These are phyloP conservation scores for Neofusicoccum umdonicola DNA, from an alignment of 2,329 filamentous ascomycete genomes.

Conservation along the genomic window DNA sequence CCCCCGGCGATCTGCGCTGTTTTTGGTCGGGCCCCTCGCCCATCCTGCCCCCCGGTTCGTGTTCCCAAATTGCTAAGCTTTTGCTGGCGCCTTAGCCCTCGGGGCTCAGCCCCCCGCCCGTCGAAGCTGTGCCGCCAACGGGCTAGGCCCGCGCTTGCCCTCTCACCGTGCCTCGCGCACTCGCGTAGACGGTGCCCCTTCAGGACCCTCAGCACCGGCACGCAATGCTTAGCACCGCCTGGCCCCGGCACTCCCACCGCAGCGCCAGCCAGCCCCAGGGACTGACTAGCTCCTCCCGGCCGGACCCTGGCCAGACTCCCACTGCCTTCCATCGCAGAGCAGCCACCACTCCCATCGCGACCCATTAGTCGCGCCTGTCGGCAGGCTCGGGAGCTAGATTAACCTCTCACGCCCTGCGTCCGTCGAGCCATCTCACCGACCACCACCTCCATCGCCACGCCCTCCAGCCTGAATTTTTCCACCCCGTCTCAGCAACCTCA, in stretches of 20 bases:
- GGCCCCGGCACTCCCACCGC: background rate
- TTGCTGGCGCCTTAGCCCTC: background rate
- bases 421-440: too few relatives aligned
- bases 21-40: background rate
- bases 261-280: background rate
- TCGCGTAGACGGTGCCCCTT: background rate
- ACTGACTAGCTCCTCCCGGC: too few relatives aligned
- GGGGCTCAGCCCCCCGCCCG: background rate
- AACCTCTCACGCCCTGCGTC: too few relatives aligned
- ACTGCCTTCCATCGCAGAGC: background rate
- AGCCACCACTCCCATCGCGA: background rate
- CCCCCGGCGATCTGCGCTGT: background rate
- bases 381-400: too few relatives aligned
- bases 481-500: too few relatives aligned
- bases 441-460: too few relatives aligned
- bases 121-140: background rate
- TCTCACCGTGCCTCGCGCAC: background rate
- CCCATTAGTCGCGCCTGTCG: background rate
- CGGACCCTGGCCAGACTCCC: background rate
- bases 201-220: background rate
- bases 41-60: background rate
- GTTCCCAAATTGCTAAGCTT: background rate
- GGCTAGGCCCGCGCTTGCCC: too few relatives aligned
- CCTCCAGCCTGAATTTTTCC: too few relatives aligned
- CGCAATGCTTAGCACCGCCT: background rate